phyloP scores from a whole-genome alignment of 2,329 filamentous ascomycete species.

The Cytospora mali region DNA sequence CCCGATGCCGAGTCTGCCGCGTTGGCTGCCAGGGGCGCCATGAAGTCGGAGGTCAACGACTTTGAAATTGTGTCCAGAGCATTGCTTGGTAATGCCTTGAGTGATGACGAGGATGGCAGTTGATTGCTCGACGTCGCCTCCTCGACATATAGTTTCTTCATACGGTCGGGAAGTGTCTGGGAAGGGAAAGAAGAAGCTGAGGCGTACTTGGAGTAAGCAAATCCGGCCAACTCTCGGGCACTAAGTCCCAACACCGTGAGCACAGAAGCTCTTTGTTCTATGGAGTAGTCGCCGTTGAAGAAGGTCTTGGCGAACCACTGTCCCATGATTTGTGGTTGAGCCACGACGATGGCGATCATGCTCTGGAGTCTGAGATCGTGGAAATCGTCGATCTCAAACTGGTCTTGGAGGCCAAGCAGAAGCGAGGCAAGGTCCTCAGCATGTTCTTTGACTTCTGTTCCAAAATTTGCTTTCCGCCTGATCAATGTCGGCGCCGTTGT shows the following conservation, averaged over 20 bases:
- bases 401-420: conserved; percentile 81
- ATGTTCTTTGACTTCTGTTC: conserved; percentile 84
- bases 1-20: conserved; percentile 81
- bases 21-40: conserved; percentile 78
- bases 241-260: conserved; percentile 81
- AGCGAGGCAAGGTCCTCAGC: conserved; percentile 77
- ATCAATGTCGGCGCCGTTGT: conserved; percentile 78
- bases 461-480: conserved; percentile 84
- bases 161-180: conserved; percentile 72
- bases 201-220: conserved; percentile 60
- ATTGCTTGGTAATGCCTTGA: conserved; percentile 57
- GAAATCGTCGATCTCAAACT: conserved; percentile 80
- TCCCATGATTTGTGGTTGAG: conserved; percentile 75
- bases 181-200: conserved; percentile 69
- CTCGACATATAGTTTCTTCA: conserved; percentile 71
- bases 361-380: conserved; percentile 74
- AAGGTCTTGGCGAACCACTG: conserved; percentile 84
- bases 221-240: conserved; percentile 82
- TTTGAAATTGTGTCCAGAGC: conserved; percentile 70
- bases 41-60: conserved; percentile 69
- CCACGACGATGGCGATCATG: conserved; percentile 79
- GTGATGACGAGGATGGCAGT: conserved; percentile 37
- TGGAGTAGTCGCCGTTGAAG: conserved; percentile 89
- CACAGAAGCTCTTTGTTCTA: conserved; percentile 80
- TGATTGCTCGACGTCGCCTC: conserved; percentile 34